Percentiles rank a stretch among this genome's conserved stretches.
Evolutionary conservation across 2,329 filamentous ascomycete species (phyloP).

Genomic region (Neofusicoccum kwambonambiense): DNA sequence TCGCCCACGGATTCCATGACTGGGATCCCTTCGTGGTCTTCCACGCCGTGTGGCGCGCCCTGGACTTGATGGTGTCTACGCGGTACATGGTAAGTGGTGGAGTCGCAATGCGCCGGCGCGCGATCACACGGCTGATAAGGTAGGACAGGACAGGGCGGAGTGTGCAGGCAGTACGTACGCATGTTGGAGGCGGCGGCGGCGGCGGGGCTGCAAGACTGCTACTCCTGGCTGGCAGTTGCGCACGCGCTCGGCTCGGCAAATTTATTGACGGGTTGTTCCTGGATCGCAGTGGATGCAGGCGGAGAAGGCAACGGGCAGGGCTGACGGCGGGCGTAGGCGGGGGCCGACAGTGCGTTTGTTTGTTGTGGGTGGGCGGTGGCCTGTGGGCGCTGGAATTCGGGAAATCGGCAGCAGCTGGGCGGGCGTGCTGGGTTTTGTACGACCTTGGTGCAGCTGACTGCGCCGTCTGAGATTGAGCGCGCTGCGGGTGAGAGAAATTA

Average conservation of each 20-base stretch:
- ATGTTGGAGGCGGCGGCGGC: background rate
- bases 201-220: background rate
- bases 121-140: background rate
- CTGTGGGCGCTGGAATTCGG: conserved; percentile 8
- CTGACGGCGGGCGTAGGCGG: background rate
- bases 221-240: background rate
- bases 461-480: background rate
- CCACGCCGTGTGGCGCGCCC: conserved; percentile 38
- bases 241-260: conserved; percentile 5
- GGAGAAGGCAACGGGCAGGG: background rate
- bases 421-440: background rate
- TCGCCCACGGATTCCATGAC: conserved; percentile 14
- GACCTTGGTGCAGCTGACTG: background rate
- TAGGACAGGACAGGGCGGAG: background rate
- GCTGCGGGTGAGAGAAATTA: background rate
- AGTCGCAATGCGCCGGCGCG: background rate
- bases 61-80: conserved; percentile 35
- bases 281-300: background rate
- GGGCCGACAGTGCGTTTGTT: conserved; percentile 12
- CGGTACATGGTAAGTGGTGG: conserved; percentile 15
- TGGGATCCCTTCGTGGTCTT: conserved; percentile 32
- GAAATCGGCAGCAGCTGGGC: background rate
- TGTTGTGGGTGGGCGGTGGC: conserved; percentile 5
- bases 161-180: conserved; percentile 1
- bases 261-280: conserved; percentile 2